Conservation (phyloP, 805 yeast species). For the Limtongia smithiae region DNA sequence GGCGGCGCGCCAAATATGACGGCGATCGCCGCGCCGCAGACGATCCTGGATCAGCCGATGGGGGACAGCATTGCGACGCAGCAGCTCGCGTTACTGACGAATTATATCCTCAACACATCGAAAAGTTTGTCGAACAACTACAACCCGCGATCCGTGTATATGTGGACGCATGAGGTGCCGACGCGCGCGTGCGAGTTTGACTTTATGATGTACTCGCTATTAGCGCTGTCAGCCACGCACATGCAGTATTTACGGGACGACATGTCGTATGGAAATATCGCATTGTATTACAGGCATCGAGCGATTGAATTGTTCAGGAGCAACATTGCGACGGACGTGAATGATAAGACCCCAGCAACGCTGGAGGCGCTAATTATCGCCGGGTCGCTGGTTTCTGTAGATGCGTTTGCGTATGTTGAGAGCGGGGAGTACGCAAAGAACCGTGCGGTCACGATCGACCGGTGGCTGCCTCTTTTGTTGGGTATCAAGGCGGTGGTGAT, state of each 20-base stretch:
- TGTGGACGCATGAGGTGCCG: constrained; percentile 30
- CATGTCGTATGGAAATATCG: constrained; percentile 21
- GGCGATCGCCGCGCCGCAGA: constrained; percentile 23
- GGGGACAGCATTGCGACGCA: constrained; percentile 21
- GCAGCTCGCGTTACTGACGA: constrained; percentile 23
- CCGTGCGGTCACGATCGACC: constrained; percentile 24
- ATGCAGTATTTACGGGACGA: constrained; percentile 23
- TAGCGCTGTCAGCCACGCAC: constrained; percentile 28
- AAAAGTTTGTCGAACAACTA: constrained; percentile 23
- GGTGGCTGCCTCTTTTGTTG: constrained; percentile 26
- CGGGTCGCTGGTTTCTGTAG: constrained; percentile 24
- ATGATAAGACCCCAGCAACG: constrained; percentile 19
- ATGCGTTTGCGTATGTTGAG: constrained; percentile 27
- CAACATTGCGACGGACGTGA: constrained; percentile 14
- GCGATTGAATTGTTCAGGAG: constrained; percentile 24
- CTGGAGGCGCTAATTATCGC: constrained; percentile 26
- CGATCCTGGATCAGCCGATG: constrained; percentile 17
- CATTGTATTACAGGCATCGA: constrained; percentile 24
- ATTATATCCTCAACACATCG: constrained; percentile 23
- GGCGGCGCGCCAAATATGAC: constrained; percentile 24
- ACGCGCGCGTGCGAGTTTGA: constrained; percentile 26
- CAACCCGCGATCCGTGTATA: constrained; percentile 26
- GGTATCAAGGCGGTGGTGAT: constrained; percentile 27
- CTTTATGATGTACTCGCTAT: constrained; percentile 27
- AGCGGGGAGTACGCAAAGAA: constrained; percentile 16